These are phyloP conservation scores for Wolfiporia cocos DNA, from an alignment of 1,284 basidiomycete species.

Conservation along the genomic window DNA sequence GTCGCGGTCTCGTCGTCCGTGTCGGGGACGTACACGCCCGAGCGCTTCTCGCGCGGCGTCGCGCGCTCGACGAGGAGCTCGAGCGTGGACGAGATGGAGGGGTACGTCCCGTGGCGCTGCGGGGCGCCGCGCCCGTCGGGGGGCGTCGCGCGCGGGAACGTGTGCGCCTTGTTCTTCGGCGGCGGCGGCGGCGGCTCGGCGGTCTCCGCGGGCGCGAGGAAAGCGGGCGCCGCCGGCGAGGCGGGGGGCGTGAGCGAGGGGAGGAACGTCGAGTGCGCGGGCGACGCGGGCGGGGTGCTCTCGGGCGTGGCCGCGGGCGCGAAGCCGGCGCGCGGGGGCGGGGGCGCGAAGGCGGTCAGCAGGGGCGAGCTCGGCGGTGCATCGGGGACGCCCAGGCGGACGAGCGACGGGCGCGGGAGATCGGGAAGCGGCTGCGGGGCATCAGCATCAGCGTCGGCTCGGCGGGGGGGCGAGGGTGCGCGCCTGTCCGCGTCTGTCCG, in stretches of 20 bases:
- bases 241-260: conserved; percentile 11
- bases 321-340: background rate
- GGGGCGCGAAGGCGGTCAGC: conserved; percentile 2
- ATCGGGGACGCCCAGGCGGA: conserved; percentile 4
- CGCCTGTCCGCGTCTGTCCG: no score
- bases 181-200: no score
- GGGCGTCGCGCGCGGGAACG: conserved; percentile 9
- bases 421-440: conserved; percentile 7
- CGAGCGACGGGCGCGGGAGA: conserved; percentile 6
- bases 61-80: conserved; percentile 24
- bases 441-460: background rate
- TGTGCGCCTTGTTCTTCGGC: conserved; percentile 11
- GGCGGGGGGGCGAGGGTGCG: no score
- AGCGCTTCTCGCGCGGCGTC: conserved; percentile 19
- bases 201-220: no score
- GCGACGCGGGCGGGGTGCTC: background rate
- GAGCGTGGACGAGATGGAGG: conserved; percentile 27
- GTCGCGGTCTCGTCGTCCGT: background rate
- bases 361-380: conserved; percentile 7
- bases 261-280: background rate
- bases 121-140: conserved; percentile 6
- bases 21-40: conserved; percentile 21
- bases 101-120: conserved; percentile 22
- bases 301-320: no score
- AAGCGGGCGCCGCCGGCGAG: conserved; percentile 11